Evolutionary conservation across 2,329 filamentous ascomycete species (phyloP).

Genomic region (Exophiala sp.): DNA sequence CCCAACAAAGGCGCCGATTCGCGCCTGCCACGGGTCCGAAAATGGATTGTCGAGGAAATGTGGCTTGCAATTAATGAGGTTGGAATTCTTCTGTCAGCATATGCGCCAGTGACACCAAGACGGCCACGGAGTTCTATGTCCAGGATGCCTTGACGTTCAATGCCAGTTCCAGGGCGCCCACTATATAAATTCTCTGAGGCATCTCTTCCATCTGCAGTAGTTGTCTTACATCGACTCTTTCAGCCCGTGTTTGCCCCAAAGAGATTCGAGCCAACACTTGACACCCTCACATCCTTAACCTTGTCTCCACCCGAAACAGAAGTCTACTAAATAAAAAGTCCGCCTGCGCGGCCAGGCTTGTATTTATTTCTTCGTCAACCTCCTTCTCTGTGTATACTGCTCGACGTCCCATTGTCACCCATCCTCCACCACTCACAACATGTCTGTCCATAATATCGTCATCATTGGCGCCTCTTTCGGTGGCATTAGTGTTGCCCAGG

Average conservation of each 20-base stretch:
- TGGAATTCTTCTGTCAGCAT: background rate
- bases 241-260: background rate
- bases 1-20: background rate
- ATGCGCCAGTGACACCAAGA: background rate
- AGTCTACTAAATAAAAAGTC: background rate
- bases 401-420: background rate
- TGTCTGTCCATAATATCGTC: constrained; percentile 31
- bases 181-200: background rate
- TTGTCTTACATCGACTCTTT: background rate
- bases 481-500: constrained; percentile 37
- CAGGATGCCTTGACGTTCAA: background rate
- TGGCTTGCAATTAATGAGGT: background rate
- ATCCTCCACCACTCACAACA: constrained; percentile 2
- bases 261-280: too few species aligned
- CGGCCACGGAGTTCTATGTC: background rate
- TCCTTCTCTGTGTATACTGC: background rate
- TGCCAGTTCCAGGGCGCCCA: background rate
- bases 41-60: constrained; percentile 1
- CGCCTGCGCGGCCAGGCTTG: background rate
- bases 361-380: background rate
- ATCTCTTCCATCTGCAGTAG: background rate
- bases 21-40: background rate
- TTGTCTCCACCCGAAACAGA: background rate
- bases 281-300: background rate
- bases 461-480: constrained; percentile 40